A percentile compares a stretch with the other conserved stretches of the same genome.
Conservation (phyloP, 306 rosid species). For the Cucurbita maxima region DNA sequence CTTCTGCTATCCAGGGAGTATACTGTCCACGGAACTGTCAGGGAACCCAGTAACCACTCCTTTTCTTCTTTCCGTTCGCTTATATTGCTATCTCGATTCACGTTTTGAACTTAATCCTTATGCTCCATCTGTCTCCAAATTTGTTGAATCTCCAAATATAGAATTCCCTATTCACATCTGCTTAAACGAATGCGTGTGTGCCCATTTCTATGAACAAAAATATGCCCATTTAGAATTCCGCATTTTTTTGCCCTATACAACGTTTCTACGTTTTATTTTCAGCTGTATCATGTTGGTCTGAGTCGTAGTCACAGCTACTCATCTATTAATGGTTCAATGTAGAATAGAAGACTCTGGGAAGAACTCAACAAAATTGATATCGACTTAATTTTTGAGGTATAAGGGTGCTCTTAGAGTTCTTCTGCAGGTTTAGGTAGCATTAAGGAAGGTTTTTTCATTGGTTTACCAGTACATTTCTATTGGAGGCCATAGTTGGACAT, state of each 20-base stretch:
- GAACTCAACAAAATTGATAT: no score
- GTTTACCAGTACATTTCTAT: background rate
- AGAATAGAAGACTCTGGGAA: no score
- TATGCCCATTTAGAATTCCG: no score
- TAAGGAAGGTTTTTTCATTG: background rate
- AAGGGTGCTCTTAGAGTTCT: background rate
- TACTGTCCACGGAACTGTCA: conserved; percentile 50
- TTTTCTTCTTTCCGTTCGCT: background rate
- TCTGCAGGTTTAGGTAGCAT: background rate
- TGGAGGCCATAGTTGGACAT: background rate
- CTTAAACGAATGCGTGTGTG: background rate
- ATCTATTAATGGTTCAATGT: no score
- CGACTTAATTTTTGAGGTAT: background rate
- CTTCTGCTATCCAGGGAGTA: conserved; percentile 54
- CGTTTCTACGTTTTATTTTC: no score
- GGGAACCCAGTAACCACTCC: conserved; percentile 30
- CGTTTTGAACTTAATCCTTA: background rate
- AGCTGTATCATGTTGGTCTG: no score
- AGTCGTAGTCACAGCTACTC: no score
- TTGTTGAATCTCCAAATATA: background rate
- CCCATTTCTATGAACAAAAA: no score
- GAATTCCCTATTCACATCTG: background rate
- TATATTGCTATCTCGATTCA: background rate
- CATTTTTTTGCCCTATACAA: no score
- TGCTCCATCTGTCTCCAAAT: background rate